These are phyloP conservation scores for Starmerella apicola DNA, from an alignment of 805 yeast species.

Conservation along the genomic window DNA sequence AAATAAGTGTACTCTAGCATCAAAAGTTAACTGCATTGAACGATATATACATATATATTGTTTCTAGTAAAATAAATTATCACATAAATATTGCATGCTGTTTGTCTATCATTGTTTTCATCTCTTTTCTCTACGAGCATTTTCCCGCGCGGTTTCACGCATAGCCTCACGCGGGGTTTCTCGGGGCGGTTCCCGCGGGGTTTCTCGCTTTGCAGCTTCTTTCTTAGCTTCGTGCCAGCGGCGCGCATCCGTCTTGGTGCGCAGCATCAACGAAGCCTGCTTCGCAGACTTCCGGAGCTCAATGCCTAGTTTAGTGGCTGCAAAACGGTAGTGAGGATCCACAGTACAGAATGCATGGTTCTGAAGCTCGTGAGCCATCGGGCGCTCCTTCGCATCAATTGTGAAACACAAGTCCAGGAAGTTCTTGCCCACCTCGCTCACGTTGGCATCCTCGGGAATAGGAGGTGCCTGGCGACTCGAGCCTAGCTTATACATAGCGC, in stretches of 20 bases:
- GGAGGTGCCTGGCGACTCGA: slow-evolving; percentile 87
- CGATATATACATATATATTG: no score
- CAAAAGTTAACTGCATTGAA: no score
- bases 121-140: no score
- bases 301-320: slow-evolving; percentile 18
- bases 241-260: slow-evolving; percentile 1
- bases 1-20: no score
- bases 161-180: no score
- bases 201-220: no score
- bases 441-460: slow-evolving; percentile 75
- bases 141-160: no score
- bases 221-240: background rate
- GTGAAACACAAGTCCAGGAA: slow-evolving; percentile 69
- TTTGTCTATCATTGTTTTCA: no score
- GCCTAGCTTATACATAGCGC: slow-evolving; percentile 83
- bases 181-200: no score
- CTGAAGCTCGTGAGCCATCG: slow-evolving; percentile 50
- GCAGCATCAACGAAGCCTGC: slow-evolving; percentile 5
- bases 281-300: slow-evolving; percentile 12
- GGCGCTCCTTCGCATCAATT: slow-evolving; percentile 69
- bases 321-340: slow-evolving; percentile 15
- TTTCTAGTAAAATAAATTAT: no score
- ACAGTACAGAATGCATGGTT: slow-evolving; percentile 14
- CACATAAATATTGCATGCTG: no score
- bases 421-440: slow-evolving; percentile 51